These are phyloP conservation scores for Phytophthora colocasiae DNA, from an alignment of 352 stramenopile genomes.

Conservation along the genomic window DNA sequence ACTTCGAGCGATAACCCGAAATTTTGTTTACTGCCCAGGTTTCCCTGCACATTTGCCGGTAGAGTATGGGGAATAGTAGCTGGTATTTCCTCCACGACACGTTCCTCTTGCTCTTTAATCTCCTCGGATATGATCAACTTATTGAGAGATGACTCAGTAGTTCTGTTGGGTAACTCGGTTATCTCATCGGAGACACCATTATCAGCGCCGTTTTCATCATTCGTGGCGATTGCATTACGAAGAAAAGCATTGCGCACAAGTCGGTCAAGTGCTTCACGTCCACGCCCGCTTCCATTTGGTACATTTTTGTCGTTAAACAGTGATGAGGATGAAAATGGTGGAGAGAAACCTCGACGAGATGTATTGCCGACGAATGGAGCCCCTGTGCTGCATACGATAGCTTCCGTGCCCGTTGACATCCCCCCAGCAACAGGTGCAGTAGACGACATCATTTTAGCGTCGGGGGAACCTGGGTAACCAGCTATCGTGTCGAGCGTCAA, in stretches of 20 bases:
- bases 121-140: slow-evolving; percentile 4
- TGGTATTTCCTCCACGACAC: slow-evolving; percentile 2
- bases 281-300: slow-evolving; percentile 48
- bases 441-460: slow-evolving; percentile 17
- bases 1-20: slow-evolving; percentile 3
- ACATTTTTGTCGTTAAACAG: slow-evolving; percentile 60
- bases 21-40: slow-evolving; percentile 1
- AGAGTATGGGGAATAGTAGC: background rate
- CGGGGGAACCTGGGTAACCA: slow-evolving; percentile 22
- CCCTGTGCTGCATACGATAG: slow-evolving; percentile 28
- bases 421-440: background rate
- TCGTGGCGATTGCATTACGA: slow-evolving; percentile 39
- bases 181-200: background rate
- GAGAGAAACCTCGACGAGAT: slow-evolving; percentile 27
- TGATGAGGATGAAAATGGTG: slow-evolving; percentile 38
- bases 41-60: slow-evolving; percentile 7
- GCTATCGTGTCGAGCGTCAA: slow-evolving; percentile 51
- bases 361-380: slow-evolving; percentile 33
- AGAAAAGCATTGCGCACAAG: slow-evolving; percentile 62
- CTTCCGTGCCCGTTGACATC: slow-evolving; percentile 27
- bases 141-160: slow-evolving; percentile 1
- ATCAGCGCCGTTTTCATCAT: slow-evolving; percentile 11
- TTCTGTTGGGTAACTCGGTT: background rate
- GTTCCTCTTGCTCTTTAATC: slow-evolving; percentile 5
- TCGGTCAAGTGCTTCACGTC: slow-evolving; percentile 63